Evolutionary conservation across 306 rosid species (phyloP).

Genomic region (Trifolium pratense): DNA sequence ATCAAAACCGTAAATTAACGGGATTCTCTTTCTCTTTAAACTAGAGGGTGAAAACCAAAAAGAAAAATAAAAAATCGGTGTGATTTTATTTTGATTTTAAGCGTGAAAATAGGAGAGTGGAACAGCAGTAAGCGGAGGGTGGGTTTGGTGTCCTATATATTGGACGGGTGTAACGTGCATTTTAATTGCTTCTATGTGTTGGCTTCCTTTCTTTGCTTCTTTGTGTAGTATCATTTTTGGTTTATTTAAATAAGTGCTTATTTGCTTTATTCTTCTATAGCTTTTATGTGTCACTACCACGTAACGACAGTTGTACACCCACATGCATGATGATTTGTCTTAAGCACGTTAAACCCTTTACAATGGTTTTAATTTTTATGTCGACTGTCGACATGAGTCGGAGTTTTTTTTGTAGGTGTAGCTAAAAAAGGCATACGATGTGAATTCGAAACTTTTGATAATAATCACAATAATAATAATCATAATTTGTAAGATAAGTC

Average conservation of each 20-base stretch:
- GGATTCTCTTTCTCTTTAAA: no score
- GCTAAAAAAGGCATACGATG: neutral
- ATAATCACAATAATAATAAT: neutral
- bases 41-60: no score
- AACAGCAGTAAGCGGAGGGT: neutral
- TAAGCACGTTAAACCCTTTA: neutral
- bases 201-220: conserved; percentile 2
- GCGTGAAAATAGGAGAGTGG: no score
- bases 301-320: conserved; percentile 34
- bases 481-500: neutral
- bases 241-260: neutral
- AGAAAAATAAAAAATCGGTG: no score
- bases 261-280: neutral
- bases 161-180: conserved; percentile 1
- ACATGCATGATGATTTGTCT: conserved; percentile 28
- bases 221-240: neutral
- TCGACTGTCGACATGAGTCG: conserved; percentile 11
- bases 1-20: no score
- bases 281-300: neutral
- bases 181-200: neutral
- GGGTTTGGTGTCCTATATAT: neutral
- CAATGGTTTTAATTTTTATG: neutral
- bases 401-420: neutral
- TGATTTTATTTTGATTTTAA: no score
- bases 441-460: neutral